Base-by-base conservation (phyloP, 495 filamentous ascomycete species). In the Penicillium atrosanguineum region DNA sequence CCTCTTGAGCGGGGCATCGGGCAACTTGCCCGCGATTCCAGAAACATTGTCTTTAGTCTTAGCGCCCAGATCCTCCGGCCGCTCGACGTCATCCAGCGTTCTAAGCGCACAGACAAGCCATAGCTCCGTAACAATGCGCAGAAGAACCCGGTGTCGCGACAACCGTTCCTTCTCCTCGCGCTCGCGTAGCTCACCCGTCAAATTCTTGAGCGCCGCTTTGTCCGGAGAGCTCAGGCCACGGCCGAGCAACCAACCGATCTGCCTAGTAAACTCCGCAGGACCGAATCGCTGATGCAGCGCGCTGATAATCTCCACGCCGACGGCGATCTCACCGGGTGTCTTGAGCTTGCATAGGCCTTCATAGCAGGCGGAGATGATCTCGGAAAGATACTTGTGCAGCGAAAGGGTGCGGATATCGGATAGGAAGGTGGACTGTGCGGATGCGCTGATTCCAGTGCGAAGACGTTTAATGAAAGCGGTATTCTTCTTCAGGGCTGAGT, bases 401-500 rank as follows among this genome's bases (percentile, higher is more conserved):
- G 93, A 97, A 7, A 97, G 79, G 42, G 91, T 90, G 53, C 88
- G 87, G 59, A 96, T 89, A 63, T 99, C 94, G 65, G 95, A 86
- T 38, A 97, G 70, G 70, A 97, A 95, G 51, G 90, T 91, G 48
- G 82, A 76, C 38, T 89, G 80, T 41, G 87, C 86, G 45, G 89
- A 79, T 44, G 88, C 76, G 52, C 83, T 91, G 55, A 97, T 86
- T 38, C 91, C 89, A 25, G 94, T 96, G 34, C 94, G 89, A 31
- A 97, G 79, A 48, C 95, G 88, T 71, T 96, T 97, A 69, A 99
- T 99, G 70, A 97, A 97, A 52, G 93, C 92, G 12, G 94, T 99
- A 64, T 99, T 99, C 73, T 97, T 99, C 78, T 96, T 97, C 61
- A 99, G 80, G 28, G 92, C 93, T 16, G 95, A 96, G 69, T 99